Percentiles rank a stretch among this genome's conserved stretches.
Conservation (phyloP, 2,329 filamentous ascomycete species). For the Penicillium sp. region DNA sequence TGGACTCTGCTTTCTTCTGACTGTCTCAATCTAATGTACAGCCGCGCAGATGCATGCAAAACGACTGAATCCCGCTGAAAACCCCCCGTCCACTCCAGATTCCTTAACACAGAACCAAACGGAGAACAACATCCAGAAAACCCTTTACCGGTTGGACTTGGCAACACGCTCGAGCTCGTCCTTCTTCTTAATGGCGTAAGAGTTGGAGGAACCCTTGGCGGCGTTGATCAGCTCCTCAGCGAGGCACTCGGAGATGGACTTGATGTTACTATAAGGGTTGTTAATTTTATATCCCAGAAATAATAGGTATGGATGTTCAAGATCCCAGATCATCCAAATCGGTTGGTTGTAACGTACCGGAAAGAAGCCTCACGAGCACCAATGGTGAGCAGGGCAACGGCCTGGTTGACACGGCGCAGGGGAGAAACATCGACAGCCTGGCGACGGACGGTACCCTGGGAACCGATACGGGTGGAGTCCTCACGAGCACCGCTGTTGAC, state of each 20-base stretch:
- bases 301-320: constrained; percentile 18
- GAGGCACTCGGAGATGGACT: constrained; percentile 92
- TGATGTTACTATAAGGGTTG: constrained; percentile 69
- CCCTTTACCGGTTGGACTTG: constrained; percentile 98
- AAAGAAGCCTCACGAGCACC: constrained; percentile 98
- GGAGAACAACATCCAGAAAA: constrained; percentile 37
- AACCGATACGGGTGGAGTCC: constrained; percentile 99
- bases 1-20: constrained; percentile 38
- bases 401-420: constrained; percentile 99
- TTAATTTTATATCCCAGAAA: neutral
- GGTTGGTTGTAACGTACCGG: constrained; percentile 53
- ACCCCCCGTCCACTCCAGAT: constrained; percentile 43
- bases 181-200: constrained; percentile 99
- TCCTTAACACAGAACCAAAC: constrained; percentile 41
- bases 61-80: constrained; percentile 42
- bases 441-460: constrained; percentile 98
- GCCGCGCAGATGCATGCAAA: constrained; percentile 43
- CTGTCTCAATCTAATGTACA: constrained; percentile 41
- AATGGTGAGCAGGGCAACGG: constrained; percentile 97
- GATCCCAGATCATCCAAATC: neutral
- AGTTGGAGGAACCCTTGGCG: constrained; percentile 99
- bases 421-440: constrained; percentile 99
- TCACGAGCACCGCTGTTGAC: constrained; percentile 99
- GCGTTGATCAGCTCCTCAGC: constrained; percentile 99
- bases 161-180: constrained; percentile 99